phyloP scores from a whole-genome alignment of 2,329 filamentous ascomycete species.

The Phaeosphaeriaceae sp. region DNA sequence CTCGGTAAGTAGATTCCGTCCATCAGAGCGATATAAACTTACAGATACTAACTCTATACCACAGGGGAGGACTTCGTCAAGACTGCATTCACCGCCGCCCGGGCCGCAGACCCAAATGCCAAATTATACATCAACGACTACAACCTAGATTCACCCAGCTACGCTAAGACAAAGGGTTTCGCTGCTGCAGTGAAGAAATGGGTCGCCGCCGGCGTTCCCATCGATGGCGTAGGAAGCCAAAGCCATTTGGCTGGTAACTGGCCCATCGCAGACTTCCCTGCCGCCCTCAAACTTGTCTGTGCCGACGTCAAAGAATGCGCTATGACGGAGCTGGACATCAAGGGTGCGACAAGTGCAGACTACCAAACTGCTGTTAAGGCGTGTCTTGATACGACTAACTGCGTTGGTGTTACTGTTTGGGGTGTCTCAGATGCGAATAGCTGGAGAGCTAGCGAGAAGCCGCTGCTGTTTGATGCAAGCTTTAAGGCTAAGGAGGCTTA shows the following conservation, averaged over 20 bases:
- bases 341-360: conserved; percentile 60
- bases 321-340: conserved; percentile 73
- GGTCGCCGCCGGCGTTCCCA: conserved; percentile 66
- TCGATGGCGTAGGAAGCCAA: conserved; percentile 69
- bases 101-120: conserved; percentile 68
- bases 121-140: conserved; percentile 79
- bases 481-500: conserved; percentile 52
- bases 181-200: conserved; percentile 67
- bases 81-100: conserved; percentile 73
- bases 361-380: conserved; percentile 63
- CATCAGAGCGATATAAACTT: too few relatives aligned
- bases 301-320: conserved; percentile 63
- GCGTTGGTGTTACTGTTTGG: conserved; percentile 71
- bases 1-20: conserved; percentile 59
- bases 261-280: background rate
- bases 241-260: conserved; percentile 58
- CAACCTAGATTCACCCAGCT: conserved; percentile 65
- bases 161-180: conserved; percentile 65
- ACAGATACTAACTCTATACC: background rate
- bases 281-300: conserved; percentile 53
- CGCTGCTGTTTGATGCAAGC: conserved; percentile 52
- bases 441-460: conserved; percentile 48
- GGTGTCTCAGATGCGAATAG: conserved; percentile 53
- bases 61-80: conserved; percentile 66
- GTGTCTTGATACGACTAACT: conserved; percentile 64